phyloP scores from a whole-genome alignment of 2,329 filamentous ascomycete genomes.

The Gaeumannomyces tritici region DNA sequence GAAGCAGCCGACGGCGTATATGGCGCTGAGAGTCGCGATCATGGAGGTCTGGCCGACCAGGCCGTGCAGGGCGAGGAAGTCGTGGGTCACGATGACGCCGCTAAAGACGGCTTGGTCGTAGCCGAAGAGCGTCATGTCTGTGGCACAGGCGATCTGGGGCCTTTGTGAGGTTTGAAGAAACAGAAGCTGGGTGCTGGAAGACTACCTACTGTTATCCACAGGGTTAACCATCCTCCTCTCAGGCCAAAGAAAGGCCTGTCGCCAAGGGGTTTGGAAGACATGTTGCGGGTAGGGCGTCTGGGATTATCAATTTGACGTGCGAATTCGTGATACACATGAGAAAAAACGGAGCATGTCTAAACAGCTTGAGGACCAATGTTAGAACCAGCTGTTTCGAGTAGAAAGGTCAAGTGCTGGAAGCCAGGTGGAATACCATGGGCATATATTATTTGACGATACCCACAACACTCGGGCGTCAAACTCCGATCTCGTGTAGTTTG shows the following conservation, averaged over 20 bases:
- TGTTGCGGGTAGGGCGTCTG: not conserved
- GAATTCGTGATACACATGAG: too few relatives aligned
- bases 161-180: not conserved
- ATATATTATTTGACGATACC: too few relatives aligned
- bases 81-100: conserved; percentile 16
- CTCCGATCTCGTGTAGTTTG: too few relatives aligned
- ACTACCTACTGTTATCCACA: not conserved
- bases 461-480: too few relatives aligned
- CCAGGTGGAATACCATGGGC: too few relatives aligned
- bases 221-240: not conserved
- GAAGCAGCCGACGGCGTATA: conserved; percentile 50
- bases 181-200: not conserved
- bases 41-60: conserved; percentile 7
- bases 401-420: too few relatives aligned
- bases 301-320: too few relatives aligned
- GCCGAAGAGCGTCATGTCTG: not conserved
- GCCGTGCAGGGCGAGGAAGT: conserved; percentile 11
- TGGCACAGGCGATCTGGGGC: not conserved
- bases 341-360: too few relatives aligned
- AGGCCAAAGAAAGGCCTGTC: not conserved
- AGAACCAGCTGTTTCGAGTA: too few relatives aligned
- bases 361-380: too few relatives aligned
- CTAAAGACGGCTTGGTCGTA: conserved; percentile 18
- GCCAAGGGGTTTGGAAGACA: not conserved
- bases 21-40: conserved; percentile 2